A percentile compares a stretch with the other conserved stretches of the same genome.
Evolutionary conservation across 1,284 basidiomycete species (phyloP).

Genomic region (Rhodotorula sp.): DNA sequence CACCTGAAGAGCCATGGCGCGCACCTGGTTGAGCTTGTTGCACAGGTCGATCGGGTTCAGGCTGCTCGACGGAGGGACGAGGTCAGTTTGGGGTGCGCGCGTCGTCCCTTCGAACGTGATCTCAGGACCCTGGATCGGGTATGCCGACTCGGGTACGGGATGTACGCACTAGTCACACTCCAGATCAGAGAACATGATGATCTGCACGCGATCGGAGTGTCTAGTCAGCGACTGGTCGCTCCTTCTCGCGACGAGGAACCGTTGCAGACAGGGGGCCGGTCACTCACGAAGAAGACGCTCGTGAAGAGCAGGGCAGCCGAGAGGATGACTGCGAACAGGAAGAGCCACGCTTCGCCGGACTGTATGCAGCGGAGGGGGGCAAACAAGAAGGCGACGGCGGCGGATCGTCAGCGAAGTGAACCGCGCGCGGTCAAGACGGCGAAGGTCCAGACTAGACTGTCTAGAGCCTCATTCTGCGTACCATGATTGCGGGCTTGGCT

Average conservation of each 20-base stretch:
- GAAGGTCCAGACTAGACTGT: background rate
- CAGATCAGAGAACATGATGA: slow-evolving; percentile 99
- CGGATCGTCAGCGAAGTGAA: background rate
- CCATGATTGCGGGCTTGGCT: background rate
- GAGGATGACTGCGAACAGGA: slow-evolving; percentile 34
- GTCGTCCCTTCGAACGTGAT: no score
- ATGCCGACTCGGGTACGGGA: background rate
- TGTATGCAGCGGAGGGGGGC: background rate
- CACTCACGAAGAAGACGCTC: slow-evolving; percentile 92
- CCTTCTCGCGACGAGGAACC: background rate
- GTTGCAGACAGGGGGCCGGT: background rate
- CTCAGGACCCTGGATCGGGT: background rate
- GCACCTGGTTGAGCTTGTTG: slow-evolving; percentile 97
- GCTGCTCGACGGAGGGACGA: slow-evolving; percentile 58
- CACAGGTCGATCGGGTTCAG: slow-evolving; percentile 99
- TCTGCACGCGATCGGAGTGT: slow-evolving; percentile 57
- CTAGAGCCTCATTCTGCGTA: background rate
- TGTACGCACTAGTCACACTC: slow-evolving; percentile 59
- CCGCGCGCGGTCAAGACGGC: background rate
- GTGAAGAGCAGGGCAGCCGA: slow-evolving; percentile 75
- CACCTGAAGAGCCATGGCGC: background rate
- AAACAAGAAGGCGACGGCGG: background rate
- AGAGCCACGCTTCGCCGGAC: slow-evolving; percentile 43
- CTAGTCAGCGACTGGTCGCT: background rate
- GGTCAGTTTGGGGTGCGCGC: background rate